Conservation (phyloP, 2,329 filamentous ascomycete genomes). For the Ustilaginoidea virens region DNA sequence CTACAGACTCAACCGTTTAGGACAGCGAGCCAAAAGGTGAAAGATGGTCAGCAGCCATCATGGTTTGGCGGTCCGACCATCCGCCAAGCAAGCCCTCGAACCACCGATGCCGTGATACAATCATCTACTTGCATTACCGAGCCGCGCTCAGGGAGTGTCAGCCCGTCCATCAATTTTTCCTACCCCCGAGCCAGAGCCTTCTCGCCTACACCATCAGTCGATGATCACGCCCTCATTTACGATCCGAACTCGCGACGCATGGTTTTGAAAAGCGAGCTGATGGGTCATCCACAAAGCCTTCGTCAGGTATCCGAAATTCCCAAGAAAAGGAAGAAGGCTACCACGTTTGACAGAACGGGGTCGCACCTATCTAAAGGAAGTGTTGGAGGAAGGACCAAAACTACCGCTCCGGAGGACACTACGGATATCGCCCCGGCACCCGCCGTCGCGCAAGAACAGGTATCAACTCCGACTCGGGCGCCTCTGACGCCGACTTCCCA, state of each 20-base stretch:
- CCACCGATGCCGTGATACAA: slow-evolving; percentile 24
- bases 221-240: slow-evolving; percentile 36
- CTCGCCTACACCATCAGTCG: slow-evolving; percentile 10
- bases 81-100: slow-evolving; percentile 30
- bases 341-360: slow-evolving; percentile 21
- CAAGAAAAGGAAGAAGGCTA: slow-evolving; percentile 25
- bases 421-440: too few species aligned
- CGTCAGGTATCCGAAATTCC: slow-evolving; percentile 23
- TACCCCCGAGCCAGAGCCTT: slow-evolving; percentile 33
- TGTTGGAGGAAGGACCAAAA: slow-evolving; percentile 30
- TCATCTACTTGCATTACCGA: slow-evolving; percentile 14
- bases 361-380: slow-evolving; percentile 36
- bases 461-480: too few species aligned
- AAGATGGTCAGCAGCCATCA: slow-evolving; percentile 22
- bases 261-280: slow-evolving; percentile 30
- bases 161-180: slow-evolving; percentile 42
- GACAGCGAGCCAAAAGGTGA: slow-evolving; percentile 37
- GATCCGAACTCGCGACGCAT: slow-evolving; percentile 52
- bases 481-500: too few species aligned
- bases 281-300: slow-evolving; percentile 26
- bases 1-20: slow-evolving; percentile 33
- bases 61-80: slow-evolving; percentile 33
- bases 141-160: slow-evolving; percentile 27
- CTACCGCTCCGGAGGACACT: slow-evolving; percentile 26
- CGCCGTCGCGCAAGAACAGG: too few species aligned